phyloP scores from a whole-genome alignment of 768 basidiomycete species.

The Lyophyllum semitale region DNA sequence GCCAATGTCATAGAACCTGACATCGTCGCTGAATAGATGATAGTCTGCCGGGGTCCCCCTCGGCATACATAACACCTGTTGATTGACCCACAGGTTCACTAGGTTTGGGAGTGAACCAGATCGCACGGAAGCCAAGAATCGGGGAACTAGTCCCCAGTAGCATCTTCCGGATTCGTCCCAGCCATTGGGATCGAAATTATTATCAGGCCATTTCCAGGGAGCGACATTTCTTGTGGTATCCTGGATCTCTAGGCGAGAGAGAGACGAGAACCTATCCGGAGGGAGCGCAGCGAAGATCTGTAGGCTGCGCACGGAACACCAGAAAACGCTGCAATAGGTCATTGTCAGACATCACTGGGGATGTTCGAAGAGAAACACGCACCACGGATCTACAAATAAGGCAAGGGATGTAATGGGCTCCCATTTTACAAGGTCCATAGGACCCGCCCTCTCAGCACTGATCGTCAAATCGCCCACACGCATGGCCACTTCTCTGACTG shows the following conservation, averaged over 20 bases:
- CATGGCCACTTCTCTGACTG: slow-evolving; percentile 16
- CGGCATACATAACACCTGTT: no score
- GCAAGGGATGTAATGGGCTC: slow-evolving; percentile 9
- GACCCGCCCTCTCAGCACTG: slow-evolving; percentile 1
- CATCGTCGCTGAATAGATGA: no score
- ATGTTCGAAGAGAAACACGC: no score
- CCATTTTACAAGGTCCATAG: slow-evolving; percentile 17
- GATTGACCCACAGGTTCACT: no score
- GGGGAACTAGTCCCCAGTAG: slow-evolving; percentile 18
- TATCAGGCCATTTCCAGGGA: slow-evolving; percentile 14
- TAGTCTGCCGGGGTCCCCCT: not conserved
- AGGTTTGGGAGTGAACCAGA: no score
- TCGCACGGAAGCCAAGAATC: no score
- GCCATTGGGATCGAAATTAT: not conserved
- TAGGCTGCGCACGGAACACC: slow-evolving; percentile 1
- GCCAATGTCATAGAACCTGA: not conserved
- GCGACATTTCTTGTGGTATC: slow-evolving; percentile 6
- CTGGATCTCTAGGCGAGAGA: slow-evolving; percentile 16
- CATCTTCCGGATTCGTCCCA: slow-evolving; percentile 7
- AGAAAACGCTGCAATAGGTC: no score
- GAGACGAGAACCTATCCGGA: slow-evolving; percentile 3
- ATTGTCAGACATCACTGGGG: slow-evolving; percentile 1
- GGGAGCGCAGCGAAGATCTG: slow-evolving; percentile 10
- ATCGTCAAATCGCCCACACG: slow-evolving; percentile 18
- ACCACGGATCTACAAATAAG: no score